These are phyloP conservation scores for Tricholoma bakamatsutake DNA, from an alignment of 768 basidiomycete genomes.

Conservation along the genomic window DNA sequence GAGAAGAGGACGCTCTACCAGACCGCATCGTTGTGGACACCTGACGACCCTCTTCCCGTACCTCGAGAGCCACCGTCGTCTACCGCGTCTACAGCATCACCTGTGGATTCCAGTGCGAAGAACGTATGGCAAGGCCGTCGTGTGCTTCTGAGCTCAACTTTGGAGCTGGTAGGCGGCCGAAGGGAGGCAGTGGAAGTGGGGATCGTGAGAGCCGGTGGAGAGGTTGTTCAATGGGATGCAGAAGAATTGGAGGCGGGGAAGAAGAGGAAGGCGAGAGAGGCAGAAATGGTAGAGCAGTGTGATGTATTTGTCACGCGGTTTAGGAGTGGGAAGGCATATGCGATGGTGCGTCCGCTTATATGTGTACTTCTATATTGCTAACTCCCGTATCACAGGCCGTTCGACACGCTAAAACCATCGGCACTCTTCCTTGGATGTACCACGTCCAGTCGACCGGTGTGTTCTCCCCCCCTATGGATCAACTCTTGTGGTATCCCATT, in stretches of 20 bases:
- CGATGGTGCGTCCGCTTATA: conserved; percentile 42
- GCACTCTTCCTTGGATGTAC: conserved; percentile 80
- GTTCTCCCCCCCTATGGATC: conserved; percentile 59
- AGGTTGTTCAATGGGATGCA: conserved; percentile 24
- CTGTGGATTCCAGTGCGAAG: conserved; percentile 11
- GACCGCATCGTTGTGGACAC: conserved; percentile 25
- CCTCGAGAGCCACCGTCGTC: conserved; percentile 3
- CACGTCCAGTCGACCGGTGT: conserved; percentile 63
- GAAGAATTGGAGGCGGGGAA: conserved; percentile 10
- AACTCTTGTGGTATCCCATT: conserved; percentile 81
- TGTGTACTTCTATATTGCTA: not conserved
- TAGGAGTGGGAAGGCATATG: conserved; percentile 64
- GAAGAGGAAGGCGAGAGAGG: conserved; percentile 28
- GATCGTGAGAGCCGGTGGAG: conserved; percentile 58
- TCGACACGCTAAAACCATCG: conserved; percentile 53
- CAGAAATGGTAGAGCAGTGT: conserved; percentile 38
- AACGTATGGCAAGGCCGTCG: conserved; percentile 55
- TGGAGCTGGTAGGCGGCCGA: conserved; percentile 47
- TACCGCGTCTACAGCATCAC: conserved; percentile 2
- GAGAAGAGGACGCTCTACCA: conserved; percentile 26
- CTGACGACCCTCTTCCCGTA: conserved; percentile 15
- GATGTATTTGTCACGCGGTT: conserved; percentile 73
- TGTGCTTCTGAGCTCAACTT: conserved; percentile 54
- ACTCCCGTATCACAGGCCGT: conserved; percentile 46
- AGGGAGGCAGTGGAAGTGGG: conserved; percentile 51